Conservation (phyloP, 1,139 yeast species). For the Scheffersomyces insectosa region DNA sequence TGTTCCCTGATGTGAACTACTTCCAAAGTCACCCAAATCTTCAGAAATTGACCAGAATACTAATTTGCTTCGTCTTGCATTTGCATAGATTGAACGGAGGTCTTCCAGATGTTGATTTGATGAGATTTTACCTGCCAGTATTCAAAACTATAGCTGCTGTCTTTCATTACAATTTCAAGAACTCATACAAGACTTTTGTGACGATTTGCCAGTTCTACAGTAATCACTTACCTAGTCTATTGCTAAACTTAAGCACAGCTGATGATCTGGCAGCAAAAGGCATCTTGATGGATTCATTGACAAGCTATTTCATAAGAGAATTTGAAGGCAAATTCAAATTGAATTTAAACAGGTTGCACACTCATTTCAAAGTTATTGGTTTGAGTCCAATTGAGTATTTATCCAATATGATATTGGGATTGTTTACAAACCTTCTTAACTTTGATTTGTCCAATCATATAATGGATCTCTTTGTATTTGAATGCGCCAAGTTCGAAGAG, state of each 20-base stretch:
- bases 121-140: slow-evolving; percentile 23
- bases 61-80: slow-evolving; percentile 23
- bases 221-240: slow-evolving; percentile 29
- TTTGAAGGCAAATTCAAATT: slow-evolving; percentile 48
- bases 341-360: slow-evolving; percentile 44
- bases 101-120: slow-evolving; percentile 8
- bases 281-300: slow-evolving; percentile 8
- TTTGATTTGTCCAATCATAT: slow-evolving; percentile 32
- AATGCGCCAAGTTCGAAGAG: slow-evolving; percentile 43
- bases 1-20: slow-evolving; percentile 46
- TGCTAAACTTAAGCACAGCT: slow-evolving; percentile 12
- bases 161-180: slow-evolving; percentile 36
- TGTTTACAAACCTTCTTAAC: slow-evolving; percentile 22
- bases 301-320: slow-evolving; percentile 28
- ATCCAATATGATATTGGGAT: slow-evolving; percentile 20
- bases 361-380: slow-evolving; percentile 48
- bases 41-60: slow-evolving; percentile 27
- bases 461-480: slow-evolving; percentile 62
- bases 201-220: slow-evolving; percentile 47
- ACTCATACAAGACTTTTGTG: slow-evolving; percentile 40
- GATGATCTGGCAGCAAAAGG: slow-evolving; percentile 2
- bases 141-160: slow-evolving; percentile 40
- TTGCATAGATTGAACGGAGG: slow-evolving; percentile 16
- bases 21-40: slow-evolving; percentile 36
- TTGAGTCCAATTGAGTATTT: slow-evolving; percentile 32